phyloP scores from a whole-genome alignment of 805 yeast species.

The Ogataea minuta region DNA sequence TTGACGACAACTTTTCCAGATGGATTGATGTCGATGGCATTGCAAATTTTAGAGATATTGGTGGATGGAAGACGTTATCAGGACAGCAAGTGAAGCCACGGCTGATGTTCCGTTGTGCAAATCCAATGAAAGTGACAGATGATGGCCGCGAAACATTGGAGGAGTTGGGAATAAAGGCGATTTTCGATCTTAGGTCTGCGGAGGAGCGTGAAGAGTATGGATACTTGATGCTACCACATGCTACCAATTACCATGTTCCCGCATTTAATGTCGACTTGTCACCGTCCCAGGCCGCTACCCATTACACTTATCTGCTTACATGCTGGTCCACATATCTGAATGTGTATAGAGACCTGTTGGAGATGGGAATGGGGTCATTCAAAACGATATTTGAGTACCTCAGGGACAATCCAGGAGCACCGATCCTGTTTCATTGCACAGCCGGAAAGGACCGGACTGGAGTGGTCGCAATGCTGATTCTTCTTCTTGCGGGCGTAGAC shows the following conservation, averaged over 20 bases:
- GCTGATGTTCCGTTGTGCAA: slow-evolving; percentile 61
- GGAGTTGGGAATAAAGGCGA: slow-evolving; percentile 46
- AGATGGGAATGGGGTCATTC: slow-evolving; percentile 47
- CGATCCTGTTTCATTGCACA: slow-evolving; percentile 70
- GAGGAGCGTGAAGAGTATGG: slow-evolving; percentile 53
- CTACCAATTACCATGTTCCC: slow-evolving; percentile 52
- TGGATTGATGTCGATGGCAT: slow-evolving; percentile 69
- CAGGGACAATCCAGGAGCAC: slow-evolving; percentile 49
- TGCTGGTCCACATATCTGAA: slow-evolving; percentile 62
- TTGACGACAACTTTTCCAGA: slow-evolving; percentile 44
- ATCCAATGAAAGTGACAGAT: slow-evolving; percentile 49
- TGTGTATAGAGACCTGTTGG: slow-evolving; percentile 60
- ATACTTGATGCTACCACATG: slow-evolving; percentile 43
- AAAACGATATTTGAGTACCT: slow-evolving; percentile 51
- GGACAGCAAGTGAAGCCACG: slow-evolving; percentile 50
- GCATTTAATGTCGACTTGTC: slow-evolving; percentile 57
- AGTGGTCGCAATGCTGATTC: slow-evolving; percentile 62
- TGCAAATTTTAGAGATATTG: slow-evolving; percentile 73
- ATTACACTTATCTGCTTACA: slow-evolving; percentile 52
- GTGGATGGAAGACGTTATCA: slow-evolving; percentile 60
- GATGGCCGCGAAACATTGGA: slow-evolving; percentile 44
- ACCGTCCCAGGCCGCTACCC: slow-evolving; percentile 60
- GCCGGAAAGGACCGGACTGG: slow-evolving; percentile 92
- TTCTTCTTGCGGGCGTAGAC: slow-evolving; percentile 65
- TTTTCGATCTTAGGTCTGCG: slow-evolving; percentile 68